phyloP scores from a whole-genome alignment of 805 yeast genomes.

The Lipomyces anomalus region DNA sequence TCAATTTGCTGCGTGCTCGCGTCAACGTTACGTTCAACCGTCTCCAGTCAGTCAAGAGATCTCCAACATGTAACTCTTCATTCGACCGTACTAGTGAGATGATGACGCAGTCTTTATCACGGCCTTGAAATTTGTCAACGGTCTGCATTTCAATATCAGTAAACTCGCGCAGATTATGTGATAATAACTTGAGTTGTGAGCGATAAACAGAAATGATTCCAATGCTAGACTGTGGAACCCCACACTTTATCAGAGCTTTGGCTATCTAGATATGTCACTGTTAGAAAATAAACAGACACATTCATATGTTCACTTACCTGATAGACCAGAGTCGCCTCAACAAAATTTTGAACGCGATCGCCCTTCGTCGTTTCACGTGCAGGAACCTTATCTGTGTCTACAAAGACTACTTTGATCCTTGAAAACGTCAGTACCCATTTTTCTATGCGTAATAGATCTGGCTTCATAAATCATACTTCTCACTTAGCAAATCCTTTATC shows the following conservation, averaged over 20 bases:
- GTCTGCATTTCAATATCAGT: slow-evolving; percentile 70
- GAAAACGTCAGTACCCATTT: slow-evolving; percentile 5
- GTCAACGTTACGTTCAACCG: slow-evolving; percentile 93
- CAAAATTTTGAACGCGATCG: slow-evolving; percentile 65
- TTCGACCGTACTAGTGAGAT: slow-evolving; percentile 87
- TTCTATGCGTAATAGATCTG: background rate
- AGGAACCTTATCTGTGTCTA: slow-evolving; percentile 68
- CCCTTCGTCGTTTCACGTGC: slow-evolving; percentile 51
- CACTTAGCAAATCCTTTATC: slow-evolving; percentile 53
- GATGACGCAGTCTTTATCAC: slow-evolving; percentile 87
- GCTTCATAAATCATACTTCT: slow-evolving; percentile 32
- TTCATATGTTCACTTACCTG: slow-evolving; percentile 31
- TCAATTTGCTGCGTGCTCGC: slow-evolving; percentile 75
- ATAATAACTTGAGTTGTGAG: slow-evolving; percentile 61
- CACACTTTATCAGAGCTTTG: slow-evolving; percentile 50
- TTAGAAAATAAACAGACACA: background rate
- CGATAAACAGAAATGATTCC: slow-evolving; percentile 90
- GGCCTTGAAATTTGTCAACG: slow-evolving; percentile 93
- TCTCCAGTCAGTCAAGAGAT: slow-evolving; percentile 79
- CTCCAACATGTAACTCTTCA: slow-evolving; percentile 59
- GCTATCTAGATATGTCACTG: too few species aligned
- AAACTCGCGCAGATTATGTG: slow-evolving; percentile 30
- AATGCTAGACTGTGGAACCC: slow-evolving; percentile 53
- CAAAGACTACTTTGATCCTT: slow-evolving; percentile 55
- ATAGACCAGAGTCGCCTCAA: slow-evolving; percentile 61